Percentiles rank a stretch among this genome's conserved stretches.
Conservation (phyloP, 495 filamentous ascomycete genomes). For the Lasiosphaeria hispida region DNA sequence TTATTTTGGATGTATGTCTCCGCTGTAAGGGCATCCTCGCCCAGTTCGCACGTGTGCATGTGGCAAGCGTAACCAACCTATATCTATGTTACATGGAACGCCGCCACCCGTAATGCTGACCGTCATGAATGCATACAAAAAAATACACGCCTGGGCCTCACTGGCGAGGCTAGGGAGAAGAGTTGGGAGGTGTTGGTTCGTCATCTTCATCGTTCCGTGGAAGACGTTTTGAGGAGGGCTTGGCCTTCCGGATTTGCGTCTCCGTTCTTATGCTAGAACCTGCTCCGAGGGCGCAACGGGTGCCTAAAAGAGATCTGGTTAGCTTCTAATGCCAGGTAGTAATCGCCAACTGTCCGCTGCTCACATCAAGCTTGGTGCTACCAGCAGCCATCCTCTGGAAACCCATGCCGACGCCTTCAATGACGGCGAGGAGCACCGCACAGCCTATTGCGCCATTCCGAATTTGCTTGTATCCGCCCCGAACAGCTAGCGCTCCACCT, state of each 20-base stretch:
- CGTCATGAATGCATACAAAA: constrained; percentile 34
- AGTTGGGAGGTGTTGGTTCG: constrained; percentile 37
- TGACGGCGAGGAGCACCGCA: constrained; percentile 88
- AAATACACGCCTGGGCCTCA: constrained; percentile 30
- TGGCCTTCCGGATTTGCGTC: neutral
- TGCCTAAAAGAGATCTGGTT: constrained; percentile 22
- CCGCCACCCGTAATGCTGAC: constrained; percentile 35
- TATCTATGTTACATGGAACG: constrained; percentile 43
- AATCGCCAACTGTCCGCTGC: constrained; percentile 1
- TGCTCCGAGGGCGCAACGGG: constrained; percentile 43
- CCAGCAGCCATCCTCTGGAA: constrained; percentile 96
- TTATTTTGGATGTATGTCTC: constrained; percentile 30
- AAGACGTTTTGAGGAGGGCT: neutral
- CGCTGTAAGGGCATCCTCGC: constrained; percentile 19
- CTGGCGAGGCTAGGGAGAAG: constrained; percentile 30
- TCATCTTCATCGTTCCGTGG: constrained; percentile 3
- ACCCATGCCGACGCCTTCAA: constrained; percentile 96
- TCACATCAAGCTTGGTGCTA: constrained; percentile 79
- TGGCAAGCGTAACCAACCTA: constrained; percentile 28
- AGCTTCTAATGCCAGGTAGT: neutral
- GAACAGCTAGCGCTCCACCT: constrained; percentile 83
- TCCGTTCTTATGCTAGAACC: constrained; percentile 34
- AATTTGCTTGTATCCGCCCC: constrained; percentile 84
- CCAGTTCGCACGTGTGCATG: constrained; percentile 1
- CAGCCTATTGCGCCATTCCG: constrained; percentile 95